Evolutionary conservation across 2,329 filamentous ascomycete species (phyloP).

Genomic region (Helotiales sp.): DNA sequence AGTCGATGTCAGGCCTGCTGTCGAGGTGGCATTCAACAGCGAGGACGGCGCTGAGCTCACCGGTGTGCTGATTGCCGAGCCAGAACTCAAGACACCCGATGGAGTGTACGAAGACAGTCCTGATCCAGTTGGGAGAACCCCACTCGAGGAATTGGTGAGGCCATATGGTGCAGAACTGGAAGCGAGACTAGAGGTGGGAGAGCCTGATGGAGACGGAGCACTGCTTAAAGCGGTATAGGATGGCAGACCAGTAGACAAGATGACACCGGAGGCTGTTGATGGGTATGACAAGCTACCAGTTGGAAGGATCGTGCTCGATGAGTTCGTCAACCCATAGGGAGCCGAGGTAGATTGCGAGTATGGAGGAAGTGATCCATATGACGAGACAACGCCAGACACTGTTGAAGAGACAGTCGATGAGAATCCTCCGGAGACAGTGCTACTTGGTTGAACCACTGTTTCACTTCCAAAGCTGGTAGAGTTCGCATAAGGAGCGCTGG

Average conservation of each 20-base stretch:
- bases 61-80: background rate
- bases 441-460: background rate
- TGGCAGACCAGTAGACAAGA: slow-evolving; percentile 2
- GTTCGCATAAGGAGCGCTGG: background rate
- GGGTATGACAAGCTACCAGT: background rate
- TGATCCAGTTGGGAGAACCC: background rate
- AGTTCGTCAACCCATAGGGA: slow-evolving; percentile 8
- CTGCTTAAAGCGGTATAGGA: slow-evolving; percentile 15
- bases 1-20: background rate
- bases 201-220: background rate
- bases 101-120: background rate
- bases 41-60: background rate
- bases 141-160: background rate
- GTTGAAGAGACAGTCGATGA: background rate
- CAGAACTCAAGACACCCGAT: background rate
- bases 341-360: slow-evolving; percentile 3
- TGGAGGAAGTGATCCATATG: background rate
- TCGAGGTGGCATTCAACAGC: background rate
- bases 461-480: background rate
- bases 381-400: background rate
- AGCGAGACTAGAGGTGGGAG: background rate
- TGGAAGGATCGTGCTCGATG: background rate
- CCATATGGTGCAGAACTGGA: background rate
- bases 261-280: background rate
- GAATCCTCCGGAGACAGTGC: background rate